Evolutionary conservation across 345 rosid species (phyloP), one percentile per base, ranked within the genome.

Genomic region (Acer campestre): DNA sequence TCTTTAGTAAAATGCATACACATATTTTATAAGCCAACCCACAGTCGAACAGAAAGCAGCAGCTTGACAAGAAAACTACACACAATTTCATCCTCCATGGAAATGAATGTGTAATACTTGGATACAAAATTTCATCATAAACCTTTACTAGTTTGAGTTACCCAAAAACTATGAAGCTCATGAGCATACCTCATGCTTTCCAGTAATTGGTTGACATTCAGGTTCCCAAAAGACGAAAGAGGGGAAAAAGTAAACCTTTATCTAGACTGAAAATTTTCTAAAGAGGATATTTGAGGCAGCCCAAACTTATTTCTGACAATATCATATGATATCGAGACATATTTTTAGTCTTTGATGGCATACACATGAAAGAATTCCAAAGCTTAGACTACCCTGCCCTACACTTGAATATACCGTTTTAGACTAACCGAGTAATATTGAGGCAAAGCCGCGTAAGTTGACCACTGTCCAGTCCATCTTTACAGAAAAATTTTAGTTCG

Each of bases 311-410:
- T 40, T 44, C 42, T 2, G 23, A 58, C 42, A 44, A 51, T 20
- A 40, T 29, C 67, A 38, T 73, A 40, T 42, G 46, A 22, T 44
- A 25, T 14, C 11, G 17, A 29, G 27, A 9, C 44, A 56, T 46
- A 35, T 22, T 58, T 13, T 67, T 42, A 18, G 56, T 71, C 69
- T 58, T 27, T 40, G 51, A 73, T 27, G 68, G 8, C 40, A 73
- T 10, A 22, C 40, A 5, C 66, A 55, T 56, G 38, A 58, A 73
- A 25, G 12, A 44, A 44, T 67, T 20, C 35, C 31, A 17, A 10
- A 35, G 18, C 69, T 68, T 49, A 59, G 27, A 31, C 31, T 62
- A 23, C 44, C 74, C 68, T 6, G 13, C 12, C 35, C 53, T 40
- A 75, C 55, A 25, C 20, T 67, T 66, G 17, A n/a, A 61, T 74